These are phyloP conservation scores for Fusarium sp. DNA, from an alignment of 2,329 filamentous ascomycete genomes.

Conservation along the genomic window DNA sequence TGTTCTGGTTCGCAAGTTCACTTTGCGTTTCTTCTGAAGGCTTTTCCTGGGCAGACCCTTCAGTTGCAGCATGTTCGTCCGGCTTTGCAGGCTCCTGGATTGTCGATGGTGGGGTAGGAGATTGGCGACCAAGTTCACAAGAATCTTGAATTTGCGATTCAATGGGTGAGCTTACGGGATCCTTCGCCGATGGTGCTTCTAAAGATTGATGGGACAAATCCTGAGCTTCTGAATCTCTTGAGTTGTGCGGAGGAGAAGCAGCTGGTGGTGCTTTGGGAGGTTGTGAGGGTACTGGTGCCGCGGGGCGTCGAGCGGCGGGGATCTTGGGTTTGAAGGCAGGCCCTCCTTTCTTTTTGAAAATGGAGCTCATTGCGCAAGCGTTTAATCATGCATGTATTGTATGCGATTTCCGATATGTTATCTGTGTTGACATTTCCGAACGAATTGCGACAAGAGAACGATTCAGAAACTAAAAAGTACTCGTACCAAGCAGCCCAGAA, in stretches of 20 bases:
- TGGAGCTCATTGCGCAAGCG: constrained; percentile 66
- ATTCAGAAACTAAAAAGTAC: constrained; percentile 32
- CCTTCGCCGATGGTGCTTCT: neutral
- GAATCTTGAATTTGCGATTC: constrained; percentile 19
- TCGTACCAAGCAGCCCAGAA: constrained; percentile 30
- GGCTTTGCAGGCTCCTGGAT: constrained; percentile 26
- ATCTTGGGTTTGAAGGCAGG: constrained; percentile 77
- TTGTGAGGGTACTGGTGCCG: constrained; percentile 49
- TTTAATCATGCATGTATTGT: constrained; percentile 17
- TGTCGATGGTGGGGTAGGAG: constrained; percentile 38
- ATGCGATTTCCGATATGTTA: constrained; percentile 10
- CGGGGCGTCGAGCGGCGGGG: constrained; percentile 61
- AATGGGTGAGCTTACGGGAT: neutral
- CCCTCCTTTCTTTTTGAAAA: constrained; percentile 73
- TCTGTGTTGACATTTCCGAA: constrained; percentile 31
- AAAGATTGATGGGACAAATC: constrained; percentile 1
- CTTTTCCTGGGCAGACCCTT: neutral
- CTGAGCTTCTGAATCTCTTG: constrained; percentile 25
- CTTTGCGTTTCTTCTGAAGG: neutral
- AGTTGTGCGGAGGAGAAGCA: constrained; percentile 19
- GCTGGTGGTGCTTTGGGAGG: constrained; percentile 28
- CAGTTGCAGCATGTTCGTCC: constrained; percentile 4
- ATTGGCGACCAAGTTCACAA: constrained; percentile 24
- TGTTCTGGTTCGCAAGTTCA: neutral
- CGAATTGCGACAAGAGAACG: constrained; percentile 3